phyloP scores from a whole-genome alignment of 306 rosid genomes.

The Carpinus viminea region DNA sequence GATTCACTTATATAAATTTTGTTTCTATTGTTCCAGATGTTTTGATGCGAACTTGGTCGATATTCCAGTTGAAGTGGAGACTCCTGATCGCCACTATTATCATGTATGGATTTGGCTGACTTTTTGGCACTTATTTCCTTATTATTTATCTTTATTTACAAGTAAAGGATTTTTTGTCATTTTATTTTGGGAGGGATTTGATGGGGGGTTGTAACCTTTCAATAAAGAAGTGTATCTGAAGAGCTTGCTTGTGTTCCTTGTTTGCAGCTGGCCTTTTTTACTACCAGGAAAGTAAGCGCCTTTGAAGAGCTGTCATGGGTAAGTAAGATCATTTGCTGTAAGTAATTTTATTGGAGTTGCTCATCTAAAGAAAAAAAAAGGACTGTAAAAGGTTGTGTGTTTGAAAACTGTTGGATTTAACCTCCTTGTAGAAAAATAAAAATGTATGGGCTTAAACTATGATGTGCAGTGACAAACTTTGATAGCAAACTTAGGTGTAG shows the following conservation, averaged over 20 bases:
- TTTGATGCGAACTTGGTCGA: conserved; percentile 69
- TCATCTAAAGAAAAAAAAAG: background rate
- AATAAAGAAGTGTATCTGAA: background rate
- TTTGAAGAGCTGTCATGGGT: conserved; percentile 92
- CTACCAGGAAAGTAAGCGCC: conserved; percentile 65
- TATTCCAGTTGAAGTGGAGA: conserved; percentile 92
- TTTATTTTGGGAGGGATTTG: conserved; percentile 1
- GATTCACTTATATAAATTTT: background rate
- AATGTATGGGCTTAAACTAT: background rate
- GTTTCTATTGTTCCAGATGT: conserved; percentile 49
- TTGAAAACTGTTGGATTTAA: background rate
- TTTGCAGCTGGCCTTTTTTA: conserved; percentile 86
- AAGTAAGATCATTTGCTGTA: conserved; percentile 31
- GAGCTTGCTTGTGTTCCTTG: conserved; percentile 19
- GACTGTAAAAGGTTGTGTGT: conserved; percentile 13
- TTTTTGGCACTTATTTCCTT: conserved; percentile 7
- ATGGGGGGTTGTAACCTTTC: background rate
- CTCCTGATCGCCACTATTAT: conserved; percentile 93
- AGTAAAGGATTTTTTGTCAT: background rate
- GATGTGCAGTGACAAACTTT: background rate
- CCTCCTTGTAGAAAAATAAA: background rate
- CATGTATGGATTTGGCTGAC: conserved; percentile 50
- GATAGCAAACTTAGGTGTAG: too few relatives aligned
- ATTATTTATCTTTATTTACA: conserved; percentile 2
- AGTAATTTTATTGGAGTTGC: background rate